Evolutionary conservation across 2,329 filamentous ascomycete species (phyloP), one percentile per base, ranked within the genome.

Genomic region (Pyrenochaeta sp.): DNA sequence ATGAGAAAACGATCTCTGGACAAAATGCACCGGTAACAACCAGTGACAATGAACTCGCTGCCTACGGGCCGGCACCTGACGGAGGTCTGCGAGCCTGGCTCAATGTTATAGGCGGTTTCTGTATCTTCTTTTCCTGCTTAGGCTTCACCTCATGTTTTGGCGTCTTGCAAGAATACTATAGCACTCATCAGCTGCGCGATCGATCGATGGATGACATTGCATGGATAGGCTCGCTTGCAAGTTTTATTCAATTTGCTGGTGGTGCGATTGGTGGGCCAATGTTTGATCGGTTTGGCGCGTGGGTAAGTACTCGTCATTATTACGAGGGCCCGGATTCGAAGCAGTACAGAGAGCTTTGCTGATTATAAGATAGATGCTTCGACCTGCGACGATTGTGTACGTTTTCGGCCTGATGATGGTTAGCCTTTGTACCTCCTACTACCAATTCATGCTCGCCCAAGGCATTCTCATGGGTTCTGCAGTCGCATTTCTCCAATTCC

Each of bases 321-420:
- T 12, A 8, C 22, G 7, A 27, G 22, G 9, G 7, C 7, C 19
- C 4, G 22, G 39, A 7, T 8, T 42, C 4, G 5, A 12, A 42
- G 7, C 15, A 36, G 6, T 22, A 9, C 4, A 5, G 42, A 28
- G 40, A 45, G 9, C 27, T 10, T 28, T 15, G 15, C 42, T 45
- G 25, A 45, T 79, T 83, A 22, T 34, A 5, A 15, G 4, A 24
- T 79, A 78, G 55, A 76, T 90, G 1, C 69, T 88, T 1, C 56
- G 85, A 1, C 66, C 67, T 4, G 85, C 86, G n/a, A 81, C 79
- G 0, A 66, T 86, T 30, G 58, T 85, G 12, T 83, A 87, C 53
- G 81, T 88, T 15, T 84, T 88, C 54, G 82, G 84, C 3, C 65
- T 89, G 5, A 87, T 89, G 84, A 87, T 88, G 85, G 78, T 83